Conservation (phyloP, 2,329 filamentous ascomycete species). For the Trichoderma citrinoviride region DNA sequence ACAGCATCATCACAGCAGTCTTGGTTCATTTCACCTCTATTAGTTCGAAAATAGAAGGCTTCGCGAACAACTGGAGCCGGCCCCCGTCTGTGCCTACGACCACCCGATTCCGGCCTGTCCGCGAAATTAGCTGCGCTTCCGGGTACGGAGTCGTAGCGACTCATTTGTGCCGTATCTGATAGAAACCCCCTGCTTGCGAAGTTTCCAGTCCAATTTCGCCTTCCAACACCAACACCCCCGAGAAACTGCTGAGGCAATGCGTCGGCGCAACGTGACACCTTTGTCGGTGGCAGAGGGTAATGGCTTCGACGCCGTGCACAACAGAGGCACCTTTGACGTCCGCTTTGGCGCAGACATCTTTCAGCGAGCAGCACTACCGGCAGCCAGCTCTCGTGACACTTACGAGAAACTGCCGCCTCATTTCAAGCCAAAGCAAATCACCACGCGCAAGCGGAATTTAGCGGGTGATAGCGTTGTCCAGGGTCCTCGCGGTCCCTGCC, state of each 20-base stretch:
- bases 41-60: slow-evolving; percentile 18
- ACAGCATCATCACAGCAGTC: slow-evolving; percentile 13
- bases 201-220: slow-evolving; percentile 9
- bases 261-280: background rate
- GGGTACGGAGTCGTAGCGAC: slow-evolving; percentile 10
- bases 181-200: slow-evolving; percentile 20
- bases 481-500: slow-evolving; percentile 24
- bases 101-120: slow-evolving; percentile 22
- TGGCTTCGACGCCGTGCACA: slow-evolving; percentile 21
- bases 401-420: slow-evolving; percentile 32
- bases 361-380: background rate
- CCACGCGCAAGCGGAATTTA: slow-evolving; percentile 14
- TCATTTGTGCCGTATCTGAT: slow-evolving; percentile 19
- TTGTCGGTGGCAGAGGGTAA: background rate
- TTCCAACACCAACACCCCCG: background rate
- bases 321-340: slow-evolving; percentile 15
- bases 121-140: slow-evolving; percentile 25
- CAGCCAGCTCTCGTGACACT: slow-evolving; percentile 23
- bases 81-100: slow-evolving; percentile 8
- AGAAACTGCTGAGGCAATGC: slow-evolving; percentile 9
- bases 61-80: slow-evolving; percentile 2
- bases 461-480: slow-evolving; percentile 23
- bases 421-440: slow-evolving; percentile 27
- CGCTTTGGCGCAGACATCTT: background rate
- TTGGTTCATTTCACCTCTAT: slow-evolving; percentile 9